Percentiles rank a stretch among this genome's conserved stretches.
Conservation (phyloP, 345 rosid genomes). For the Hypericum perforatum region DNA sequence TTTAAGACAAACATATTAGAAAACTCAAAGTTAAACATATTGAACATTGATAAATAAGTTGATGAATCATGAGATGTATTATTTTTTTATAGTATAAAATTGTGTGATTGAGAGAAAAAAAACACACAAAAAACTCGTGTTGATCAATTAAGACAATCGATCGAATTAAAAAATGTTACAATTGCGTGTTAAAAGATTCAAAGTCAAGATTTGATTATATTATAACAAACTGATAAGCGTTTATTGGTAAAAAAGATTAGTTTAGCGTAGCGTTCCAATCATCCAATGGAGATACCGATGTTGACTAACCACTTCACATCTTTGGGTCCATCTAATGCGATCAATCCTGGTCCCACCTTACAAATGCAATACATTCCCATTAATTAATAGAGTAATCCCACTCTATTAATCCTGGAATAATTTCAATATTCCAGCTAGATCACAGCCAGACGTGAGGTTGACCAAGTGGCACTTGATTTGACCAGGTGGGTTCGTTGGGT, state of each 20-base stretch:
- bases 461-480: slow-evolving; percentile 28
- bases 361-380: slow-evolving; percentile 3
- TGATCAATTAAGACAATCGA: no score
- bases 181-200: no score
- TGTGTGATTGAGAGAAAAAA: no score
- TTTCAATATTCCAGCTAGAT: slow-evolving; percentile 23
- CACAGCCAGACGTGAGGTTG: slow-evolving; percentile 19
- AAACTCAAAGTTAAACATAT: no score
- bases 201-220: no score
- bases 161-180: no score
- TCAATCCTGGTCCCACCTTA: not conserved
- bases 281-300: slow-evolving; percentile 10
- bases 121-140: no score
- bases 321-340: slow-evolving; percentile 12
- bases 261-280: slow-evolving; percentile 33
- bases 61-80: no score
- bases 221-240: no score
- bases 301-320: slow-evolving; percentile 16
- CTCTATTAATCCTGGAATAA: slow-evolving; percentile 20
- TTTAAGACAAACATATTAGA: no score
- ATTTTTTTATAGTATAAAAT: no score
- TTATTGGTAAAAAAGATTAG: slow-evolving; percentile 28
- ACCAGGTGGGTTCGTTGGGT: slow-evolving; percentile 15
- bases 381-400: slow-evolving; percentile 6
- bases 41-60: no score